Base-by-base conservation (phyloP, 257 asterid genomes). In the Przewalskia tangutica region DNA sequence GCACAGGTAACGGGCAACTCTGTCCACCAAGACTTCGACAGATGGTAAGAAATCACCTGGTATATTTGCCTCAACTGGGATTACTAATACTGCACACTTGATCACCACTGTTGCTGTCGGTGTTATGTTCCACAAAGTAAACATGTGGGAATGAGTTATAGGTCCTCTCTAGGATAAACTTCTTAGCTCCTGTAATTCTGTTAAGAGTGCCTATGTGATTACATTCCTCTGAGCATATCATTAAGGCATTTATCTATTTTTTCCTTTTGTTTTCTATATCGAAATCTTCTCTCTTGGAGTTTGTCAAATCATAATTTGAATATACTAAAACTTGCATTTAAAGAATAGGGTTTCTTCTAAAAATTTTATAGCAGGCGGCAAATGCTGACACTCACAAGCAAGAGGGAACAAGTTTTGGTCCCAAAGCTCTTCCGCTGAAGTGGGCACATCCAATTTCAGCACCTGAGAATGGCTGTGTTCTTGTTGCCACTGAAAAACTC, bases 371-470 rank as follows among this genome's bases (percentile, higher is more conserved):
- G 50, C 90, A 93, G 98, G 91, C 86, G 64, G 94, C 90, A 86
- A 83, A 77, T 56, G 86, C 87, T 36, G 87, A 86, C 62, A 63
- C 82, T 51, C 87, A 77, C 85, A 85, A 84, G 81, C 89, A 86
- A 84, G 95, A 87, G 3, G 84, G 63, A 83, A 53, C 84, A 79
- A 17, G 88, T 65, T 23, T 84, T 12, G 86, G 85, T 59, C 46
- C 90, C 40, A 91, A 86, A 81, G 77, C 91, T 79, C 92, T 90
- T 75, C 98, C 94, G 51, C 83, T 84, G 79, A 94, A 95, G 89
- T 95, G 99, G 99, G 99, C 99, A 9, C 99, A 95, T 88, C 99
- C 99, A 14, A 89, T 95, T 51, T 92, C 98, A 60, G 86, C 96
- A n/a, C 98, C 98, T 0, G 99, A 94, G 85, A 91, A 91, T 65